These are phyloP conservation scores for Fusarium cyanostomum DNA, from an alignment of 2,329 filamentous ascomycete species.

Conservation along the genomic window DNA sequence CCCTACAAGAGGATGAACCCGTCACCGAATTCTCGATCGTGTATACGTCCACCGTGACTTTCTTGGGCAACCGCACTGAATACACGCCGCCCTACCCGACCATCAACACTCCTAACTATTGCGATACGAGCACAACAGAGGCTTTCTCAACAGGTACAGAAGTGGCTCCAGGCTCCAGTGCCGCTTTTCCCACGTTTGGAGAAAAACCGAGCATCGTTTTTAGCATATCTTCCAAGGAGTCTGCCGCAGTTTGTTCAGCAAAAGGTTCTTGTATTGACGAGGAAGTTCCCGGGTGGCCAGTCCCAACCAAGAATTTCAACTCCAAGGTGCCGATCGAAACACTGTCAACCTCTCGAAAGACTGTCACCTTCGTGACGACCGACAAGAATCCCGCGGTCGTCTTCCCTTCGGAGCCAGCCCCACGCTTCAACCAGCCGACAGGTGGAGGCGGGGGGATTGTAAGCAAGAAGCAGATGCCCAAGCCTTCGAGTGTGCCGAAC, in stretches of 20 bases:
- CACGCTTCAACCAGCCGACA: conserved; percentile 49
- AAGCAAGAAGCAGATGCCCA: conserved; percentile 36
- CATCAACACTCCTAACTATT: conserved; percentile 53
- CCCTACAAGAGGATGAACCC: conserved; percentile 42
- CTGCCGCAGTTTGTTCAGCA: conserved; percentile 11
- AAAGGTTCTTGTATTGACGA: conserved; percentile 7
- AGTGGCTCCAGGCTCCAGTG: no score
- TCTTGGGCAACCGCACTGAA: conserved; percentile 55
- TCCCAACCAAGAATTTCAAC: not conserved
- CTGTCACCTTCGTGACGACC: conserved; percentile 60
- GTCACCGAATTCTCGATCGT: conserved; percentile 56
- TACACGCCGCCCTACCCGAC: conserved; percentile 59
- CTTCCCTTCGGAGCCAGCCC: conserved; percentile 50
- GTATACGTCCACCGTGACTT: conserved; percentile 61
- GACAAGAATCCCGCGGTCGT: conserved; percentile 65
- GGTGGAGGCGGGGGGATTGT: conserved; percentile 3
- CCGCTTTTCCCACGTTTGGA: not conserved
- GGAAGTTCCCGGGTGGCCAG: conserved; percentile 5
- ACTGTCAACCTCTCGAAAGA: conserved; percentile 33
- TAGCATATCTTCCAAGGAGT: conserved; percentile 20
- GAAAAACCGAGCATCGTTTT: not conserved
- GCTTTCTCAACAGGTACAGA: no score
- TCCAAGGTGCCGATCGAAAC: conserved; percentile 18
- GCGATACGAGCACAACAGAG: conserved; percentile 34
- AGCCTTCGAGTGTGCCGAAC: conserved; percentile 1